Evolutionary conservation across 441 rosid species (phyloP).

Genomic region (Mallotus repandus): DNA sequence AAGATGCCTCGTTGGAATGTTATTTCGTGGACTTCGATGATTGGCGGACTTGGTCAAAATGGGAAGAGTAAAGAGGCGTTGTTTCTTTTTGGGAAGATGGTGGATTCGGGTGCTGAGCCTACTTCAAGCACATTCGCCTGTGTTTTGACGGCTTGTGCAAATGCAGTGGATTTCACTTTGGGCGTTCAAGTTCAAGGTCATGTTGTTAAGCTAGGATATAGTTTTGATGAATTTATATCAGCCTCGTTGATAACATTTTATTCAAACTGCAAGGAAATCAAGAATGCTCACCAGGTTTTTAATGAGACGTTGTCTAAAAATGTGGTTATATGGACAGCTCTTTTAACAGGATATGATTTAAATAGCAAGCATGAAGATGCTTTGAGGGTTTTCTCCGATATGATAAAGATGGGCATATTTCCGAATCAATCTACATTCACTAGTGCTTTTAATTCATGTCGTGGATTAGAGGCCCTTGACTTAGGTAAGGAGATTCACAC

Average conservation of each 20-base stretch:
- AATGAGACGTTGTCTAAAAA: constrained; percentile 39
- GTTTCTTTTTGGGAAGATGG: constrained; percentile 50
- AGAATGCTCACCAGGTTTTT: constrained; percentile 45
- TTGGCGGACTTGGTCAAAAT: constrained; percentile 60
- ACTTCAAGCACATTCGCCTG: constrained; percentile 58
- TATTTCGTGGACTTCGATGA: constrained; percentile 84
- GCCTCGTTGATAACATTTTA: constrained; percentile 67
- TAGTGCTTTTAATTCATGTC: constrained; percentile 66
- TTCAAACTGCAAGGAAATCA: constrained; percentile 57
- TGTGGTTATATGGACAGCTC: constrained; percentile 67
- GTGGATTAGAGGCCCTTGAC: constrained; percentile 59
- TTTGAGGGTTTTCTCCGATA: constrained; percentile 47
- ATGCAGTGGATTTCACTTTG: constrained; percentile 37
- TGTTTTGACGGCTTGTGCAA: constrained; percentile 55
- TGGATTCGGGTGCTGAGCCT: constrained; percentile 40
- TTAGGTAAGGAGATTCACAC: constrained; percentile 65
- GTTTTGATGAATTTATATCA: constrained; percentile 40
- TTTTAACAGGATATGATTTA: constrained; percentile 65
- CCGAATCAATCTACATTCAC: constrained; percentile 73
- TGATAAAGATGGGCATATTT: constrained; percentile 41
- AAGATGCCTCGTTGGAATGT: constrained; percentile 45
- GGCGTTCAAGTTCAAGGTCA: constrained; percentile 58
- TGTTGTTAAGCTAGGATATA: constrained; percentile 40
- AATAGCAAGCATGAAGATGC: constrained; percentile 46
- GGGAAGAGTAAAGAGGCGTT: constrained; percentile 60